phyloP scores from a whole-genome alignment of 768 basidiomycete species.

The Lyophyllum atratum region DNA sequence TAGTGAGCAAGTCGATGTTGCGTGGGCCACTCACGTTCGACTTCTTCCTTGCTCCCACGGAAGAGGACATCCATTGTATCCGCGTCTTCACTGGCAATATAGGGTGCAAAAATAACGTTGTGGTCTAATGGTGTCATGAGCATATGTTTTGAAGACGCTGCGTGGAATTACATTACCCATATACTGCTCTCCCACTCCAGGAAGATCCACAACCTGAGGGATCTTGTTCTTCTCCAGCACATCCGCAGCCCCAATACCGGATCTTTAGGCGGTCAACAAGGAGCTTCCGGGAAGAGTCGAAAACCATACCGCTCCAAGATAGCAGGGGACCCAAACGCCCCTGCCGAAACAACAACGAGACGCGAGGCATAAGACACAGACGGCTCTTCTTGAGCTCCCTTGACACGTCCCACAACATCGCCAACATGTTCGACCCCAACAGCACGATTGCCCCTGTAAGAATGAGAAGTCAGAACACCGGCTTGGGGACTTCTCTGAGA shows the following conservation, averaged over 20 bases:
- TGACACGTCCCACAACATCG: constrained; percentile 29
- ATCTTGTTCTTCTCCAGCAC: constrained; percentile 53
- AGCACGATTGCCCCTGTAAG: constrained; percentile 39
- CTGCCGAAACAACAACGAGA: constrained; percentile 52
- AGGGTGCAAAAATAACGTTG: constrained; percentile 37
- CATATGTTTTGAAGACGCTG: neutral
- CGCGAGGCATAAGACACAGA: constrained; percentile 36
- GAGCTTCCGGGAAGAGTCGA: neutral
- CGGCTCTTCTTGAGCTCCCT: constrained; percentile 18
- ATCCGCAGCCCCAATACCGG: constrained; percentile 63
- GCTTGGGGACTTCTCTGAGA: too few relatives aligned
- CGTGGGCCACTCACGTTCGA: constrained; percentile 38
- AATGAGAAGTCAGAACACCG: neutral
- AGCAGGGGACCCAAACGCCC: constrained; percentile 56
- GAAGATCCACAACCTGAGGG: constrained; percentile 57
- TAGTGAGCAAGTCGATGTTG: neutral
- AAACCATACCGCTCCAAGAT: constrained; percentile 50
- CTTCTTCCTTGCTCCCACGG: constrained; percentile 36
- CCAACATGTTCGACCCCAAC: constrained; percentile 55
- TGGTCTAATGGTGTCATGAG: constrained; percentile 35
- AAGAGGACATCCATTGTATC: constrained; percentile 52
- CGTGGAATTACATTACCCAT: constrained; percentile 36
- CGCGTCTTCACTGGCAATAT: constrained; percentile 43
- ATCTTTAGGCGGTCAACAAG: constrained; percentile 27
- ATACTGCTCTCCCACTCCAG: constrained; percentile 76